Conservation (phyloP, 176 grass and related monocot genomes). For the Bolboschoenus planiculmis region DNA sequence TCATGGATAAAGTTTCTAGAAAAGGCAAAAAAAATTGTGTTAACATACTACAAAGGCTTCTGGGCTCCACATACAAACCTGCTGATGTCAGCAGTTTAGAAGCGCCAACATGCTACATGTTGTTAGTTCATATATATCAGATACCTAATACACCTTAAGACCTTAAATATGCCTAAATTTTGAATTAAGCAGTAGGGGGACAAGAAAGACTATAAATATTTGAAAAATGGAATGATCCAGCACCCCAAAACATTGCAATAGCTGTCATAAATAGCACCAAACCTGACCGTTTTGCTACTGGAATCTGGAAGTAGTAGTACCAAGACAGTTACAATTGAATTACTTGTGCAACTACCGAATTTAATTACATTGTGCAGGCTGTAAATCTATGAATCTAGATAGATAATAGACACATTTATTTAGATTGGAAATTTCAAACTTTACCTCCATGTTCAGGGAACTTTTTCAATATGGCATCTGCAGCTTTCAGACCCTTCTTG, state of each 20-base stretch:
- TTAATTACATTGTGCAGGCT: neutral
- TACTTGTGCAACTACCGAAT: neutral
- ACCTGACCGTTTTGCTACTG: neutral
- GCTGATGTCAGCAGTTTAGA: neutral
- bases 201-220: neutral
- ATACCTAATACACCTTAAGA: neutral
- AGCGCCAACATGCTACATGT: neutral
- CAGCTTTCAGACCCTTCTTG: conserved; percentile 93
- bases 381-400: neutral
- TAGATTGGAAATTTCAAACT: neutral
- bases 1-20: conserved; percentile 99
- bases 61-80: neutral
- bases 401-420: neutral
- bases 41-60: neutral
- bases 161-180: neutral
- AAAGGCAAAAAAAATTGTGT: conserved; percentile 6
- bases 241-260: neutral
- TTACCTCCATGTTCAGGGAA: conserved; percentile 98
- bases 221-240: neutral
- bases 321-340: neutral
- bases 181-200: neutral
- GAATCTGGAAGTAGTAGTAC: neutral
- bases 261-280: neutral
- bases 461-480: conserved; percentile 96
- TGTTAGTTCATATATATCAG: neutral